Percentiles rank a stretch among this genome's conserved stretches.
These are phyloP conservation scores for Elaeis guineensis DNA, from an alignment of 176 grass and related monocot genomes.

Conservation along the genomic window DNA sequence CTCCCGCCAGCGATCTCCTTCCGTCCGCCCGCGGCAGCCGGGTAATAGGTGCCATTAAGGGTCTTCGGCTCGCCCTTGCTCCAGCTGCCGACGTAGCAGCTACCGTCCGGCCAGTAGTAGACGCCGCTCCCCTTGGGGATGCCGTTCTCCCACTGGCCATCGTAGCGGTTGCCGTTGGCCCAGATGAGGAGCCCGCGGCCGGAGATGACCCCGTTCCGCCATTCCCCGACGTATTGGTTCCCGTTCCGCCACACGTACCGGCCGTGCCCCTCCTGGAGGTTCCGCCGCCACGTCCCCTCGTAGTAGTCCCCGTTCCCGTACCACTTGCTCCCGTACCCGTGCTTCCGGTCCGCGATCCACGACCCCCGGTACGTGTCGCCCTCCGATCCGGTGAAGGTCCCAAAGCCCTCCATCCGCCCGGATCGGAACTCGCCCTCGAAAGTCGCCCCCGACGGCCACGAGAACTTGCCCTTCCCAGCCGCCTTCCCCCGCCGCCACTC, in stretches of 20 bases:
- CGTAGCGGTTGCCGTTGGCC: constrained; percentile 91
- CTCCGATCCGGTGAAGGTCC: constrained; percentile 59
- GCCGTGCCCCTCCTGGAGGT: constrained; percentile 85
- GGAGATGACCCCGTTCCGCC: constrained; percentile 82
- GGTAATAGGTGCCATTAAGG: constrained; percentile 77
- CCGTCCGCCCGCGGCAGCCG: constrained; percentile 15
- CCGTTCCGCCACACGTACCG: constrained; percentile 83
- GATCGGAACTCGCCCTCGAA: constrained; percentile 84
- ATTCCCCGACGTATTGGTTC: constrained; percentile 94
- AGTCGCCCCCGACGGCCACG: constrained; percentile 77
- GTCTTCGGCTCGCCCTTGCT: constrained; percentile 33
- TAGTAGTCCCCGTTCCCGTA: constrained; percentile 94
- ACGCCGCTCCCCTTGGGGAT: constrained; percentile 65
- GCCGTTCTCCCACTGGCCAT: constrained; percentile 80
- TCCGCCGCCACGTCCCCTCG: constrained; percentile 84
- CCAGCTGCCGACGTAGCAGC: constrained; percentile 79
- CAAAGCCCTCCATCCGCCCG: constrained; percentile 81
- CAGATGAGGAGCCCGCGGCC: constrained; percentile 83
- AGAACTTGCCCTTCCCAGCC: constrained; percentile 77
- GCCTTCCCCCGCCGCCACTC: constrained; percentile 77
- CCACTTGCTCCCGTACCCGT: constrained; percentile 63
- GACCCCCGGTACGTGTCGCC: constrained; percentile 72
- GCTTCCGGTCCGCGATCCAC: constrained; percentile 69
- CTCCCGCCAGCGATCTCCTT: constrained; percentile 14
- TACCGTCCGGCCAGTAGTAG: constrained; percentile 82